These are phyloP conservation scores for Lobosporangium transversale DNA, from an alignment of 192 early-diverging fungal genomes.

Conservation along the genomic window DNA sequence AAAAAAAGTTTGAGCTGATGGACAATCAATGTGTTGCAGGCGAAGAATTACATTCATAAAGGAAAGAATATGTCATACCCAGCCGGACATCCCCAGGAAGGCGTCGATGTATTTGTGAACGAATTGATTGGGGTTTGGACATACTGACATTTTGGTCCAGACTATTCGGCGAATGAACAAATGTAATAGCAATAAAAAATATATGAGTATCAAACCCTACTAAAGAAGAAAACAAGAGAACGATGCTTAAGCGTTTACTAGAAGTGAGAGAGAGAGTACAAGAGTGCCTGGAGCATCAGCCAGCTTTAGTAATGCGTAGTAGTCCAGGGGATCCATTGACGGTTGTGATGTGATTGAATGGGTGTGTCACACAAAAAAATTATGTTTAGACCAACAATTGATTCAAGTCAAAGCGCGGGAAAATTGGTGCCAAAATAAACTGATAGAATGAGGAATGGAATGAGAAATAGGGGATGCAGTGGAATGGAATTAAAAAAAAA, in stretches of 20 bases:
- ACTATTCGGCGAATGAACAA: too few relatives aligned
- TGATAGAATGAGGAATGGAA: too few relatives aligned
- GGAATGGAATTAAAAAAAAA: too few relatives aligned
- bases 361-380: background rate
- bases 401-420: background rate
- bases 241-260: too few relatives aligned
- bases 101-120: constrained; percentile 13
- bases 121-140: constrained; percentile 27
- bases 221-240: too few relatives aligned
- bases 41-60: background rate
- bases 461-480: too few relatives aligned
- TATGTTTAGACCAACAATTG: background rate
- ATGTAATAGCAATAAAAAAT: too few relatives aligned
- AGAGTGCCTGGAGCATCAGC: constrained; percentile 33
- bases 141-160: constrained; percentile 34
- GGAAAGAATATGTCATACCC: constrained; percentile 10
- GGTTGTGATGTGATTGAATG: background rate
- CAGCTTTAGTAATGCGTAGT: constrained; percentile 33
- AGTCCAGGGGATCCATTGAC: constrained; percentile 47
- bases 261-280: too few relatives aligned
- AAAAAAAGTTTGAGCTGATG: background rate
- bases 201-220: too few relatives aligned
- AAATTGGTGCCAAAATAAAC: too few relatives aligned
- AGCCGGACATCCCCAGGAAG: constrained; percentile 36
- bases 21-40: too few relatives aligned